Evolutionary conservation across 106 monocot genomes (phyloP).

Genomic region (Amphibolis antarctica): DNA sequence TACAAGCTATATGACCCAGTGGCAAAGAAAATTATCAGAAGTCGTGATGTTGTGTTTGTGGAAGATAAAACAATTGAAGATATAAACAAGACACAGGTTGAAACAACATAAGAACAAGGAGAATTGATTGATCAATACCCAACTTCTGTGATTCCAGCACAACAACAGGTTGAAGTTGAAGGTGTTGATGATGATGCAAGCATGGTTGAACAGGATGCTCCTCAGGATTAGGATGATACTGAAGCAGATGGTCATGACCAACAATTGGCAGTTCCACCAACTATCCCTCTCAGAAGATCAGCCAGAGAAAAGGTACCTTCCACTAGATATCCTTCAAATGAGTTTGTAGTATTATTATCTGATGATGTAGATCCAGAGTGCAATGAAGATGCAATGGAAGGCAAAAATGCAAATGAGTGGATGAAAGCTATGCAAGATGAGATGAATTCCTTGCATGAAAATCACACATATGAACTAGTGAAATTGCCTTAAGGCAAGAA

Average conservation of each 20-base stretch:
- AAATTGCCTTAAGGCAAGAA: slow-evolving; percentile 1
- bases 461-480: slow-evolving; percentile 7
- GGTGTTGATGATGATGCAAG: not conserved
- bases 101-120: too few relatives aligned
- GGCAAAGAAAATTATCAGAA: too few relatives aligned
- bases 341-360: not conserved
- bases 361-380: not conserved
- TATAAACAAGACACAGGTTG: too few relatives aligned
- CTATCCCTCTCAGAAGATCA: not conserved
- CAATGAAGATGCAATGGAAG: not conserved
- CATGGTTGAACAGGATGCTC: not conserved
- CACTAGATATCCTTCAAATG: not conserved
- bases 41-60: too few relatives aligned
- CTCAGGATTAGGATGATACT: not conserved
- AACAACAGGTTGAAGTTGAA: not conserved
- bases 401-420: not conserved
- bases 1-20: too few relatives aligned
- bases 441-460: slow-evolving; percentile 5
- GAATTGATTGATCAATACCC: not conserved
- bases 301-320: not conserved
- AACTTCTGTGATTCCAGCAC: not conserved
- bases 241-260: not conserved
- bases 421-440: slow-evolving; percentile 2
- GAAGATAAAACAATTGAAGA: too few relatives aligned
- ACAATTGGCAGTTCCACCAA: not conserved